These are phyloP conservation scores for Allomyces macrogynus DNA, from an alignment of 192 early-diverging fungal species.

Conservation along the genomic window DNA sequence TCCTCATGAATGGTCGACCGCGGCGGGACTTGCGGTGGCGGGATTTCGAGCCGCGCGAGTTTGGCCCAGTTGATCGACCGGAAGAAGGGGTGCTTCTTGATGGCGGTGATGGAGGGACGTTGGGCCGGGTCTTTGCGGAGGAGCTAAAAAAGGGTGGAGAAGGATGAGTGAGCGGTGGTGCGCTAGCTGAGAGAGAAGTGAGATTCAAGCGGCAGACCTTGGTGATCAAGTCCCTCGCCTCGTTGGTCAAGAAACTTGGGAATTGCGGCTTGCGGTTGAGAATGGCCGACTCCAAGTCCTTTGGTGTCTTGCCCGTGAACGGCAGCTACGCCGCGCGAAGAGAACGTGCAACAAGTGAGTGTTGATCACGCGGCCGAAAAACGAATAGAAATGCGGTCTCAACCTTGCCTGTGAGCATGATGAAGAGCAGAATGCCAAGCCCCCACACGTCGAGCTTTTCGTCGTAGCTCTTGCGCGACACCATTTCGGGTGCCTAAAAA, in stretches of 20 bases:
- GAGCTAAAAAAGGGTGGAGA: neutral
- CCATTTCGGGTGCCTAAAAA: slow-evolving; percentile 31
- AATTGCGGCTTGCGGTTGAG: slow-evolving; percentile 57
- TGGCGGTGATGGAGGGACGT: neutral
- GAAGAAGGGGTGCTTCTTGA: neutral
- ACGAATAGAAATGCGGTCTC: neutral
- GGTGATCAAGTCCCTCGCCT: slow-evolving; percentile 55
- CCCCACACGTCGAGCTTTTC: slow-evolving; percentile 4
- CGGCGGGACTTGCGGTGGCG: neutral
- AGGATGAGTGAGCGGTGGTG: too few relatives aligned
- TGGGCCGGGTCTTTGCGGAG: neutral
- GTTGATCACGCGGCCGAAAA: too few relatives aligned
- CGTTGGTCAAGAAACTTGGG: slow-evolving; percentile 58
- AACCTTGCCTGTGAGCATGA: slow-evolving; percentile 65
- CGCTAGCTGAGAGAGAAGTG: too few relatives aligned
- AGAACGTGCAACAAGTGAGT: too few relatives aligned
- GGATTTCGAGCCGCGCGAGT: neutral
- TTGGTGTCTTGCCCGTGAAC: slow-evolving; percentile 57
- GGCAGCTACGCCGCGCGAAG: slow-evolving; percentile 17
- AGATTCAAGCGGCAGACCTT: slow-evolving; percentile 14
- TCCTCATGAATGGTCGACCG: neutral
- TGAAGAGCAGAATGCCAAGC: slow-evolving; percentile 49
- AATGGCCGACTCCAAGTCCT: slow-evolving; percentile 69
- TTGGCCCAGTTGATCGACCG: neutral
- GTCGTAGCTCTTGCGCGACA: slow-evolving; percentile 11